These are phyloP conservation scores for Mimosa pudica DNA, from an alignment of 306 rosid genomes.

Conservation along the genomic window DNA sequence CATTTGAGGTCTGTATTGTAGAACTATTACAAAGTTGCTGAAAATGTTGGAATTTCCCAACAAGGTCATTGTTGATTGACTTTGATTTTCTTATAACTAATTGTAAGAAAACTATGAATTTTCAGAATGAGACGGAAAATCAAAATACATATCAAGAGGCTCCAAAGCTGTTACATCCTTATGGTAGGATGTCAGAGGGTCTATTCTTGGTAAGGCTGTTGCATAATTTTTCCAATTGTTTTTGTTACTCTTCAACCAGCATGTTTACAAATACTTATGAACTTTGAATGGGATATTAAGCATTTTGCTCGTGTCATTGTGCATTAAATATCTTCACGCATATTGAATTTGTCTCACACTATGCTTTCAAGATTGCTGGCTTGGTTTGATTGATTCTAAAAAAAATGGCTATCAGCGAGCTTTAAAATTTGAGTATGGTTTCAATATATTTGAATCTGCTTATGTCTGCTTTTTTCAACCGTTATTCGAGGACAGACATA, in stretches of 20 bases:
- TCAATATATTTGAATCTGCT: constrained; percentile 9
- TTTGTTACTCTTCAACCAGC: constrained; percentile 18
- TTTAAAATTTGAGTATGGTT: constrained; percentile 25
- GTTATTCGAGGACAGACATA: constrained; percentile 33
- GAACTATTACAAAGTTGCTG: constrained; percentile 17
- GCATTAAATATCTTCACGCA: neutral
- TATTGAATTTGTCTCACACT: constrained; percentile 20
- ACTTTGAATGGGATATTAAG: constrained; percentile 10
- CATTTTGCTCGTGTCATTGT: neutral
- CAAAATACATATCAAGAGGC: constrained; percentile 57
- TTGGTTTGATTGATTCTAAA: constrained; percentile 22
- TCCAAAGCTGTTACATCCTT: constrained; percentile 83
- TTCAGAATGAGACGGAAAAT: constrained; percentile 64
- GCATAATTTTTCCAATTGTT: constrained; percentile 24
- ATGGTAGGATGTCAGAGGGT: constrained; percentile 86
- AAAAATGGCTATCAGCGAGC: constrained; percentile 8
- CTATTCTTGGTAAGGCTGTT: constrained; percentile 74
- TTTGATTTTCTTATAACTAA: constrained; percentile 29
- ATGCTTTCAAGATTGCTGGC: constrained; percentile 31
- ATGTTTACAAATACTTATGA: constrained; percentile 7
- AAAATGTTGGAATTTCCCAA: constrained; percentile 21
- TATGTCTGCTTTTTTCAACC: constrained; percentile 29
- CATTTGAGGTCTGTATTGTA: constrained; percentile 74
- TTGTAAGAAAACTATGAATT: constrained; percentile 32
- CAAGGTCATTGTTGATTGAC: constrained; percentile 17